Evolutionary conservation across 257 asterid genomes (phyloP), one percentile per base, ranked within the genome.

Genomic region (Linaria vulgaris): DNA sequence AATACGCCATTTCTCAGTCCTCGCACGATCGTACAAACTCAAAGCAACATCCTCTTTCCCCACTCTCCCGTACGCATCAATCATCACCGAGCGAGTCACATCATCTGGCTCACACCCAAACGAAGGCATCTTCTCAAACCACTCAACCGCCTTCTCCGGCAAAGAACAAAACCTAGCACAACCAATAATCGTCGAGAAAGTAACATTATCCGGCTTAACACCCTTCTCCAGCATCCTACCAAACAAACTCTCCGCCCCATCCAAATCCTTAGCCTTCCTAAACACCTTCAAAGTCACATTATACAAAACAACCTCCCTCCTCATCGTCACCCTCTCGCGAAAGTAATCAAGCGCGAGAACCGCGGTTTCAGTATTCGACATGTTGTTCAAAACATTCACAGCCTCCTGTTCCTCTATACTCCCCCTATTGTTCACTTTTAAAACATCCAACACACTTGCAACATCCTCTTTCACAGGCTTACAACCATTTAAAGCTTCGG

Each of bases 181-280:
- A 71, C 97, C 84, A 75, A 94, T 94, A 16, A 94, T 70, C 0
- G 97, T 94, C 15, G 92, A 90, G 69, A 94, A 87, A 0, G 99
- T 87, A 41, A 83, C 78, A 56, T 90, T 87, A 74, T 87, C 96
- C 0, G 96, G 97, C 70, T 70, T 78, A 34, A 94, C 78, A 6
- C 95, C 96, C 47, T 80, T 82, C 56, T 79, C 83, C 68, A 84
- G 72, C 96, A 94, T 90, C 64, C 75, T 76, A 47, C 25, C 63
- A 53, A 90, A 90, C 86, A 94, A 19, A 17, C 31, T 76, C 69
- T 84, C 95, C 0, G 92, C 90, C 61, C 80, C 75, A 1, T 48
- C 58, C 9, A 90, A 81, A 63, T 85, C 92, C 77, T 76, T 84
- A 52, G 80, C 76, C 64, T 89, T 89, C 74, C 88, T 73, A 45